Conservation (phyloP, 2,329 filamentous ascomycete species). For the Penicillium sp. region DNA sequence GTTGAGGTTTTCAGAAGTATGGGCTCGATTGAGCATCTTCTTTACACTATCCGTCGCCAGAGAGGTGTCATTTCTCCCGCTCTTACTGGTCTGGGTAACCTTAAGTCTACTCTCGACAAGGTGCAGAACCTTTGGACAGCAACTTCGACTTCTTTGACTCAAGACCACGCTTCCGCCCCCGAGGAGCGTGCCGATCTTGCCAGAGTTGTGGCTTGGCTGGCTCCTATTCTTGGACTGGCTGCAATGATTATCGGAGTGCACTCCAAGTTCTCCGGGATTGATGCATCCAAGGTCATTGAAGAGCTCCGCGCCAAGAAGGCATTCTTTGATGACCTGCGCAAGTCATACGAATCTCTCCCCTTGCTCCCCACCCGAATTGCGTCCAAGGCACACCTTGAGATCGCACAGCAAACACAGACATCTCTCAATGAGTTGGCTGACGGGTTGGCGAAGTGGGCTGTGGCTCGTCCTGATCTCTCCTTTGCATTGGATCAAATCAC, state of each 20-base stretch:
- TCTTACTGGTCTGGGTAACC: conserved; percentile 29
- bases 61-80: conserved; percentile 38
- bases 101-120: conserved; percentile 34
- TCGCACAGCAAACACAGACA: conserved; percentile 29
- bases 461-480: conserved; percentile 58
- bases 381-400: conserved; percentile 32
- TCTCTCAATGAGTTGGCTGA: conserved; percentile 33
- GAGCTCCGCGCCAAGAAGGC: conserved; percentile 55
- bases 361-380: conserved; percentile 56
- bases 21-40: conserved; percentile 82
- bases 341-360: conserved; percentile 47
- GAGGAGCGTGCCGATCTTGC: conserved; percentile 27
- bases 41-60: conserved; percentile 55
- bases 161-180: conserved; percentile 14
- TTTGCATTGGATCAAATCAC: conserved; percentile 69
- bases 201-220: conserved; percentile 60
- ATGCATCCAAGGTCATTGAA: conserved; percentile 50
- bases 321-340: conserved; percentile 49
- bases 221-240: conserved; percentile 66
- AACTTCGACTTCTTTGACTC: conserved; percentile 27
- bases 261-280: conserved; percentile 60
- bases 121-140: conserved; percentile 38
- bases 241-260: conserved; percentile 67
- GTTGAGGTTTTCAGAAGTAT: conserved; percentile 78
- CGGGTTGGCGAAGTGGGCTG: conserved; percentile 49